Percentiles rank a stretch among this genome's conserved stretches.
phyloP scores from a whole-genome alignment of 2,329 filamentous ascomycete genomes.

The Pseudogymnoascus sp. region DNA sequence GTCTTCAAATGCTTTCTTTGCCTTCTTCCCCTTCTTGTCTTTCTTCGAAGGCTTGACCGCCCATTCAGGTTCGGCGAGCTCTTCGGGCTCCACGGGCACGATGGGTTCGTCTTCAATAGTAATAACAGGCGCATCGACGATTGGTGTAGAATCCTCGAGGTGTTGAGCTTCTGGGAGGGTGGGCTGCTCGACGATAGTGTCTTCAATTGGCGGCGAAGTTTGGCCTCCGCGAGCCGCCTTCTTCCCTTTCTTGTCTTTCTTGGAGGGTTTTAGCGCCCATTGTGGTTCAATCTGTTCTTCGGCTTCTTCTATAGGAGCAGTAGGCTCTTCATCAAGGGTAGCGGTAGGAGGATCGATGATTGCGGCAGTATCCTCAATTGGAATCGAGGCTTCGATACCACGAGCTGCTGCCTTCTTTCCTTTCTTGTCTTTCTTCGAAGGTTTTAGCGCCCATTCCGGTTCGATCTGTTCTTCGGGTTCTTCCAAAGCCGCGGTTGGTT shows the following conservation, averaged over 20 bases:
- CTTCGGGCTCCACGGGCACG: neutral
- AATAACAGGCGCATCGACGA: neutral
- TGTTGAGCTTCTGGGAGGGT: too few species aligned
- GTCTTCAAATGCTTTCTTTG: neutral
- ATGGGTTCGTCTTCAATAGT: neutral
- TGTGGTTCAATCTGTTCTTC: conserved; percentile 15
- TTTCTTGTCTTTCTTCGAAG: conserved; percentile 18
- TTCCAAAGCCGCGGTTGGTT: neutral
- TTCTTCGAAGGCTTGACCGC: conserved; percentile 11
- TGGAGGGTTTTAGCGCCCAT: conserved; percentile 3
- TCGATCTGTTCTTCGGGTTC: neutral
- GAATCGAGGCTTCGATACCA: neutral
- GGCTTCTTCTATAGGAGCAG: conserved; percentile 18
- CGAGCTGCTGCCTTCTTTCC: conserved; percentile 30
- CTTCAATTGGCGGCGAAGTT: neutral
- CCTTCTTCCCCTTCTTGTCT: conserved; percentile 32
- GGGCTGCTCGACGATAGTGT: neutral
- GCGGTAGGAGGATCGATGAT: neutral
- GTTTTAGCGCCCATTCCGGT: neutral
- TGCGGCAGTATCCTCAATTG: neutral
- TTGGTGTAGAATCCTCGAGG: neutral
- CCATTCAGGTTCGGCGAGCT: neutral
- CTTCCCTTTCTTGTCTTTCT: conserved; percentile 28
- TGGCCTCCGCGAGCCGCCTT: conserved; percentile 21
- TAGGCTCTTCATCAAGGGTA: neutral